Conservation (phyloP, 306 rosid genomes). For the Hippophae tibetana region DNA sequence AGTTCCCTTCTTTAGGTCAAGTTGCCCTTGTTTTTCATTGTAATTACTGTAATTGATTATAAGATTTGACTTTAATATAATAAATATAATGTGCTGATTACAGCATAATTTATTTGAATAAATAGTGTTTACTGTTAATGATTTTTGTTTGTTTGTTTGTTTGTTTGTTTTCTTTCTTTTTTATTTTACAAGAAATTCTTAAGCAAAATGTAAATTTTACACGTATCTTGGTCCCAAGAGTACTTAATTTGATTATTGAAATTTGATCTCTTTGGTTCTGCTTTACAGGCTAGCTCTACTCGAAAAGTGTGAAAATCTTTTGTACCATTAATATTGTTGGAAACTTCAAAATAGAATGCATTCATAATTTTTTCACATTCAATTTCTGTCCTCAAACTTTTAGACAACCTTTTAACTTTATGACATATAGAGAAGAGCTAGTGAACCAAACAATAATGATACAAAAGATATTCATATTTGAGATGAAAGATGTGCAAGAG, state of each 20-base stretch:
- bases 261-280: constrained; percentile 10
- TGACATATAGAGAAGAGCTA: constrained; percentile 20
- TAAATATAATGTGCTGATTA: constrained; percentile 34
- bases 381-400: constrained; percentile 30
- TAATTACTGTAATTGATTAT: constrained; percentile 25
- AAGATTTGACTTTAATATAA: constrained; percentile 28
- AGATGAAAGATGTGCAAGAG: neutral
- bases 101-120: constrained; percentile 37
- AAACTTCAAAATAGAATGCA: constrained; percentile 13
- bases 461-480: constrained; percentile 17
- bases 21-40: neutral
- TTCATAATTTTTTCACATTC: constrained; percentile 28
- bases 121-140: neutral
- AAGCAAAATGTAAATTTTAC: neutral
- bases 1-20: neutral
- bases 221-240: constrained; percentile 18
- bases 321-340: constrained; percentile 18
- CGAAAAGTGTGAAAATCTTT: neutral
- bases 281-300: neutral
- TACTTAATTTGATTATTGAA: constrained; percentile 32
- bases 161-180: too few species aligned
- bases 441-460: constrained; percentile 18
- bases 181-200: too few species aligned
- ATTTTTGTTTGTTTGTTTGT: too few species aligned
- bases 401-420: constrained; percentile 39